A percentile compares a stretch with the other conserved stretches of the same genome.
phyloP scores from a whole-genome alignment of 805 yeast species.

The Candida pini region DNA sequence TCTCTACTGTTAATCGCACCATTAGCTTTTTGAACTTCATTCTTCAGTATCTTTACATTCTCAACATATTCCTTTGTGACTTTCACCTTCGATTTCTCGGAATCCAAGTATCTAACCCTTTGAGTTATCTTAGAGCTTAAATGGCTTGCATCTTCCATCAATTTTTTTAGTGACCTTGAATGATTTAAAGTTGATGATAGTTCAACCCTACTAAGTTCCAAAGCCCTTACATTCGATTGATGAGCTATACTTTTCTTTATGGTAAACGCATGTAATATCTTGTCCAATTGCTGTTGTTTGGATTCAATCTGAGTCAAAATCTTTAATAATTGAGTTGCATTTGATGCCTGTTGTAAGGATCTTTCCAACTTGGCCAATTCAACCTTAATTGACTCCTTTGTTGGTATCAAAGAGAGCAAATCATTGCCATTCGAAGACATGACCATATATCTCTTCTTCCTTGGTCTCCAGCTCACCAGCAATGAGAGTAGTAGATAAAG shows the following conservation, averaged over 20 bases:
- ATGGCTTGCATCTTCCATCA: conserved; percentile 55
- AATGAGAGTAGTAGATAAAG: no score
- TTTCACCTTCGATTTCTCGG: conserved; percentile 60
- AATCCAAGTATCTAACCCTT: conserved; percentile 63
- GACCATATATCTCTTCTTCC: neutral
- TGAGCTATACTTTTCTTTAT: conserved; percentile 33
- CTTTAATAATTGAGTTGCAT: conserved; percentile 18
- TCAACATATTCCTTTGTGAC: conserved; percentile 59
- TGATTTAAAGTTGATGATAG: conserved; percentile 53
- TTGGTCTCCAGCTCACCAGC: no score
- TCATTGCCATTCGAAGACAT: conserved; percentile 1
- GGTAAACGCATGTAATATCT: conserved; percentile 15
- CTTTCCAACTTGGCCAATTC: conserved; percentile 18
- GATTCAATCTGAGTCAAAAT: conserved; percentile 19
- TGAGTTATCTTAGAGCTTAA: conserved; percentile 64
- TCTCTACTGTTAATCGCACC: conserved; percentile 62
- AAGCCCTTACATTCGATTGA: conserved; percentile 32
- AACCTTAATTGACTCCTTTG: conserved; percentile 15
- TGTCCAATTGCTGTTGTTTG: conserved; percentile 21
- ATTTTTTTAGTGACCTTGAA: conserved; percentile 49
- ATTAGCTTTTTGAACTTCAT: conserved; percentile 57
- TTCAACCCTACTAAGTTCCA: conserved; percentile 59
- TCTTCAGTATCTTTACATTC: conserved; percentile 60
- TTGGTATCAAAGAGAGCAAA: conserved; percentile 7
- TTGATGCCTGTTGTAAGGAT: conserved; percentile 20